A percentile compares a stretch with the other conserved stretches of the same genome.
Evolutionary conservation across 169 alveolate genomes (phyloP).

Genomic region (Perkinsus olseni): DNA sequence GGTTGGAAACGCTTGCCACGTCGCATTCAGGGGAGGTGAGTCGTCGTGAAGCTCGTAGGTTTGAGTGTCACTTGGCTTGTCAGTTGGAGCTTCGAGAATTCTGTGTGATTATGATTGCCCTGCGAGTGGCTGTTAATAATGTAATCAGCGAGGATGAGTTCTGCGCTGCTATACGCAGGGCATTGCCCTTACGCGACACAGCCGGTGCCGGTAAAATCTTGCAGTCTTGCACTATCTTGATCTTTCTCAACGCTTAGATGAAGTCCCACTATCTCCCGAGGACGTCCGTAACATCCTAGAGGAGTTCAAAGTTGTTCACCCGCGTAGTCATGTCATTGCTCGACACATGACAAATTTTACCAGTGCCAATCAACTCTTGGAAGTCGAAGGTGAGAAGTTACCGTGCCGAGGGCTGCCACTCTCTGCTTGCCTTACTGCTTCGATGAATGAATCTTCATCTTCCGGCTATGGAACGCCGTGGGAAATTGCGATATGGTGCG

Average conservation of each 20-base stretch:
- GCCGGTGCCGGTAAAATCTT: background rate
- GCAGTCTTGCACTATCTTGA: background rate
- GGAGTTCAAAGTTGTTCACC: background rate
- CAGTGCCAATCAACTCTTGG: background rate
- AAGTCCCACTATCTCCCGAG: background rate
- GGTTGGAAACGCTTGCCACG: background rate
- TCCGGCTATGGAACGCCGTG: too few relatives aligned
- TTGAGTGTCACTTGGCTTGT: background rate
- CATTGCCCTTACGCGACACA: background rate
- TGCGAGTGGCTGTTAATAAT: background rate
- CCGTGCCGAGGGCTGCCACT: too few relatives aligned
- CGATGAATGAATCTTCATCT: too few relatives aligned
- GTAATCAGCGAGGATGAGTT: background rate
- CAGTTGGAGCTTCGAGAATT: background rate
- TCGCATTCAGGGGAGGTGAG: too few relatives aligned
- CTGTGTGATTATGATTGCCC: background rate
- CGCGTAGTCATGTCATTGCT: background rate
- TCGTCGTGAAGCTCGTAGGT: too few relatives aligned
- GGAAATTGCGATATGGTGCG: too few relatives aligned
- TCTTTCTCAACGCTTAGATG: background rate
- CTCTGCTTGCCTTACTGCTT: too few relatives aligned
- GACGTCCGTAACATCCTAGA: background rate
- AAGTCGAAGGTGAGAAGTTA: background rate
- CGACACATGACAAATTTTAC: background rate
- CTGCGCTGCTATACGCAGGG: background rate